Evolutionary conservation across 176 grass and related monocot genomes (phyloP).

Genomic region (Avena insularis): DNA sequence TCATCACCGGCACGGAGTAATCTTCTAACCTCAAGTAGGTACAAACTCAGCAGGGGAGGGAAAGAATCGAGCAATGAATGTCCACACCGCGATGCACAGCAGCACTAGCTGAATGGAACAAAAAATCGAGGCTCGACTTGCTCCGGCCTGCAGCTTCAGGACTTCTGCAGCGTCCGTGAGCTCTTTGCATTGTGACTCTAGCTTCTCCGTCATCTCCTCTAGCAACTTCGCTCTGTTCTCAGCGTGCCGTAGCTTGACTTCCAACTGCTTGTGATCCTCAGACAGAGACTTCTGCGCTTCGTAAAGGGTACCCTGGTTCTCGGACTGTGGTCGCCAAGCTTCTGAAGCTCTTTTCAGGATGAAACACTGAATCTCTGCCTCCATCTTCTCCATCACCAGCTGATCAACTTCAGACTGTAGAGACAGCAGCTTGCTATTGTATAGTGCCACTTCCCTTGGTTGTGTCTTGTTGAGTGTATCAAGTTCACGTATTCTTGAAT

Average conservation of each 20-base stretch:
- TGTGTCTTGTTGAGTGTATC: slow-evolving; percentile 46
- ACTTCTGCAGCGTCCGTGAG: slow-evolving; percentile 58
- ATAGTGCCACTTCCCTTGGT: not conserved
- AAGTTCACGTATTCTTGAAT: slow-evolving; percentile 63
- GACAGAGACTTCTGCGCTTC: slow-evolving; percentile 58
- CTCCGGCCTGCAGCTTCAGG: slow-evolving; percentile 65
- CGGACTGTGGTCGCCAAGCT: slow-evolving; percentile 50
- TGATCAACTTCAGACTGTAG: slow-evolving; percentile 64
- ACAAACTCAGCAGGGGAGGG: slow-evolving; percentile 63
- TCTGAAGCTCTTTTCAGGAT: slow-evolving; percentile 73
- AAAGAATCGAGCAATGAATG: slow-evolving; percentile 53
- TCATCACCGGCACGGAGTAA: not conserved
- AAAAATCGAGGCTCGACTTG: slow-evolving; percentile 58
- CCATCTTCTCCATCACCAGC: slow-evolving; percentile 76
- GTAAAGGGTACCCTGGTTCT: slow-evolving; percentile 48
- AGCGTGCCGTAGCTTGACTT: slow-evolving; percentile 50
- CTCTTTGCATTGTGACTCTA: slow-evolving; percentile 64
- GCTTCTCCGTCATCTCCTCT: slow-evolving; percentile 61
- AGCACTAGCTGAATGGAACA: slow-evolving; percentile 73
- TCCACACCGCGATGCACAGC: slow-evolving; percentile 53
- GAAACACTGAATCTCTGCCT: slow-evolving; percentile 72
- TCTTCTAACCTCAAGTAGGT: slow-evolving; percentile 76
- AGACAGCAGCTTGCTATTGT: slow-evolving; percentile 19
- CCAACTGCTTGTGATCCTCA: slow-evolving; percentile 52
- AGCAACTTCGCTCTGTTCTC: slow-evolving; percentile 57